Evolutionary conservation across 139 green algal species (phyloP), one percentile per base, ranked within the genome.

Genomic region (Trebouxia sp.): DNA sequence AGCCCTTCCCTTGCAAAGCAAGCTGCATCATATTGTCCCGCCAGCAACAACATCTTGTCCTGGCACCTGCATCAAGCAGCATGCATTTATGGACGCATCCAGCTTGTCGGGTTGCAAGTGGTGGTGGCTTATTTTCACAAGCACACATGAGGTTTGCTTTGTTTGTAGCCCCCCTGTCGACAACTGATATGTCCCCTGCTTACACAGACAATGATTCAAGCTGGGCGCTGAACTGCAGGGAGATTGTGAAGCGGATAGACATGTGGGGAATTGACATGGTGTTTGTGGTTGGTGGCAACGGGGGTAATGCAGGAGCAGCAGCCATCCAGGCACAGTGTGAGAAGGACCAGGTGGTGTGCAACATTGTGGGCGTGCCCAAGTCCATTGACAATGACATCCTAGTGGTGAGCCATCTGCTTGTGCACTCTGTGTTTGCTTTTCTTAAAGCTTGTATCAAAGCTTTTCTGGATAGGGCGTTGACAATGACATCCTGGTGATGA

Each of bases 371-470:
- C 30, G 90, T 99, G 56, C 96, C 96, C 38, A 99, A 99, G 89
- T 98, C 94, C 37, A 99, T 99, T 35, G 96, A 99, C 84, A 99
- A 99, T 67, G 96, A 99, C 90, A 98, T 99, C 82, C 88, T 97
- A 65, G 77, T 90, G 80, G 85, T 87, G 51, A 74, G 76, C 30
- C 38, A n/a, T 10, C 24, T n/a, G n/a, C n/a, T n/a, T n/a, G n/a
- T n/a, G n/a, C n/a, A n/a, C n/a, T n/a, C n/a, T n/a, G 50, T 62
- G 20, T 62, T 62, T 62, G 50, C 50, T 20, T 15, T 15, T 15
- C 15, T 15, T 62, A 20, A 20, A 62, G 50, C 50, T 62, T 20
- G 50, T 62, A 62, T 62, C 48, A 65, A 38, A 26, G 22, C 24
- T 47, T 39, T 1, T n/a, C 11, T 32, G 38, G 48, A 12, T 70